Evolutionary conservation across 352 stramenopile species (phyloP).

Genomic region (Pythium coloratum): DNA sequence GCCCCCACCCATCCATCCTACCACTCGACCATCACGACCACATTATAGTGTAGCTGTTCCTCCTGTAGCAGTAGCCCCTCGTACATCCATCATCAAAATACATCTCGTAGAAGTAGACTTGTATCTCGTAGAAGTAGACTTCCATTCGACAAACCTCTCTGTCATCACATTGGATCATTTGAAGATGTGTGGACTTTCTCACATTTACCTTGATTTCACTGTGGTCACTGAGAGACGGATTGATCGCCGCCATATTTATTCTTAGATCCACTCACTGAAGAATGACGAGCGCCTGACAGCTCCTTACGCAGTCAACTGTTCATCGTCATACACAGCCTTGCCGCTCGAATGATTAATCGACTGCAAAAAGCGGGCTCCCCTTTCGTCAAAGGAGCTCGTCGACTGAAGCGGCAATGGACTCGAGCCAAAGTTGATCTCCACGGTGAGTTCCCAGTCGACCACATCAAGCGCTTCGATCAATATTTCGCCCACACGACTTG

Average conservation of each 20-base stretch:
- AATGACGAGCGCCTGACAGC: no score
- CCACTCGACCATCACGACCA: not conserved
- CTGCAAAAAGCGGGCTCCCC: no score
- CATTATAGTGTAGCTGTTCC: not conserved
- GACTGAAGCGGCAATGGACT: no score
- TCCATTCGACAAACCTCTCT: no score
- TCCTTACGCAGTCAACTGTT: no score
- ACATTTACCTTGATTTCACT: not conserved
- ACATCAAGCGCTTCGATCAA: slow-evolving; percentile 21
- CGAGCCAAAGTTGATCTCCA: slow-evolving; percentile 28
- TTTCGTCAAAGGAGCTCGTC: no score
- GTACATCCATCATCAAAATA: not conserved
- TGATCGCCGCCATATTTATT: no score
- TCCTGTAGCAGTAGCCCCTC: not conserved
- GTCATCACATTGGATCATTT: no score
- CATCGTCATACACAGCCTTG: no score
- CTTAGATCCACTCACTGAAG: no score
- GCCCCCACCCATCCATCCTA: not conserved
- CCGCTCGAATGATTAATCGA: no score
- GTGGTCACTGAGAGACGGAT: no score
- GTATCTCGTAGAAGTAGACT: not conserved
- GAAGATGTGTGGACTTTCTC: not conserved
- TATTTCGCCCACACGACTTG: slow-evolving; percentile 11
- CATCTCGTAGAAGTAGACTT: not conserved
- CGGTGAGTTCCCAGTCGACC: slow-evolving; percentile 28